Evolutionary conservation across 2,329 filamentous ascomycete genomes (phyloP), one percentile per base, ranked within the genome.

Genomic region (Neobulgaria alba): DNA sequence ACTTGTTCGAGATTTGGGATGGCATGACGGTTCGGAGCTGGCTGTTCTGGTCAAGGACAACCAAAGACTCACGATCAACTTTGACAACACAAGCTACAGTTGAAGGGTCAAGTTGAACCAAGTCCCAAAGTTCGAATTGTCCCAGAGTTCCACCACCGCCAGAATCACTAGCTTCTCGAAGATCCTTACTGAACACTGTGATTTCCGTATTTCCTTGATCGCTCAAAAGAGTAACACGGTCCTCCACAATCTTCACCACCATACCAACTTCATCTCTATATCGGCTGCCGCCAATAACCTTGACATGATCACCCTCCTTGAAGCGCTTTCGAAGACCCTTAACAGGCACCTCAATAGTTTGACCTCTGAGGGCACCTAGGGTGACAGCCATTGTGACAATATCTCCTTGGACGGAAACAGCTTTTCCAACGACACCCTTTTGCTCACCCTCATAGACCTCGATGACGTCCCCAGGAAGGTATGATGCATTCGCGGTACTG

Each of bases 371-470:
- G 30, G 85, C 82, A 34, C 92, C 92, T 56, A 93, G 83, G 1
- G 78, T 82, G 12, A 96, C 88, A 44, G 77, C 71, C 56, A 98
- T 76, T 4, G 87, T 90, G 38, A 98, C 86, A 58, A 98, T 95
- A 54, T 96, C 89, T 30, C 84, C 85, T 41, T 86, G 84, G 5
- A 95, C 88, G 32, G 86, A 85, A 36, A 85, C 79, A 1, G 87
- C 88, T 54, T 81, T 87, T 55, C 92, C 92, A 21, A 85, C 72
- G 10, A 96, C 83, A 38, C 92, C 92, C 58, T 84, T 87, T 59
- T 98, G 92, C 65, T 98, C 92, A 50, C 92, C 92, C 42, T 89
- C 80, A 62, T 89, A 96, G 32, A 98, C 87, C 63, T 96, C 90
- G 16, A 98, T 89, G n/a, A 89, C 79, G 60, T 98, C 92, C 23